phyloP scores from a whole-genome alignment of 129 eudicot genomes.

The Arctium lappa region DNA sequence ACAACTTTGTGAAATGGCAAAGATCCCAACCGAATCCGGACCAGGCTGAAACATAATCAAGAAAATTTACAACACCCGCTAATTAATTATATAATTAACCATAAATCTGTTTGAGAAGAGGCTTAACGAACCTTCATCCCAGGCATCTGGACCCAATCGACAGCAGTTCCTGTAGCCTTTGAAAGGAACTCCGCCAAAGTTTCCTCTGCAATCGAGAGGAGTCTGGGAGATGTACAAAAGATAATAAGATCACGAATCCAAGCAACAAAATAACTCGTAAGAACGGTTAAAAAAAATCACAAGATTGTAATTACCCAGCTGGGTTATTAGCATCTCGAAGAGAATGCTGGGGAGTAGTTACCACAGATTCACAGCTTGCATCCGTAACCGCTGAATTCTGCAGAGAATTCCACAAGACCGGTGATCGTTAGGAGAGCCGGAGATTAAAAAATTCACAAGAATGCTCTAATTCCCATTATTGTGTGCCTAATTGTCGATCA shows the following conservation, averaged over 20 bases:
- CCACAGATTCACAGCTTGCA: constrained; percentile 82
- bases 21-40: constrained; percentile 99
- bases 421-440: neutral
- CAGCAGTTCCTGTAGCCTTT: constrained; percentile 99
- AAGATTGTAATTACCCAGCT: constrained; percentile 64
- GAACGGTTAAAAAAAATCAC: neutral
- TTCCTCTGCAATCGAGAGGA: constrained; percentile 93
- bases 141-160: constrained; percentile 99
- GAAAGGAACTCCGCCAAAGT: constrained; percentile 99
- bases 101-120: neutral
- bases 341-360: constrained; percentile 84
- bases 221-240: constrained; percentile 46
- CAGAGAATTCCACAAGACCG: neutral
- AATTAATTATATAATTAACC: neutral
- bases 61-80: neutral
- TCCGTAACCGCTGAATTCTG: constrained; percentile 68
- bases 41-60: constrained; percentile 74
- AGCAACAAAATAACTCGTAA: neutral
- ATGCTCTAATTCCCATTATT: neutral
- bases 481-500: neutral
- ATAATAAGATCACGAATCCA: neutral
- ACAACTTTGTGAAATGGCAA: constrained; percentile 89
- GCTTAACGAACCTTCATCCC: constrained; percentile 85
- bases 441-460: neutral
- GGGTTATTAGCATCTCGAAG: constrained; percentile 86